These are phyloP conservation scores for Kodamaea sagamina DNA, from an alignment of 805 yeast genomes.

Conservation along the genomic window DNA sequence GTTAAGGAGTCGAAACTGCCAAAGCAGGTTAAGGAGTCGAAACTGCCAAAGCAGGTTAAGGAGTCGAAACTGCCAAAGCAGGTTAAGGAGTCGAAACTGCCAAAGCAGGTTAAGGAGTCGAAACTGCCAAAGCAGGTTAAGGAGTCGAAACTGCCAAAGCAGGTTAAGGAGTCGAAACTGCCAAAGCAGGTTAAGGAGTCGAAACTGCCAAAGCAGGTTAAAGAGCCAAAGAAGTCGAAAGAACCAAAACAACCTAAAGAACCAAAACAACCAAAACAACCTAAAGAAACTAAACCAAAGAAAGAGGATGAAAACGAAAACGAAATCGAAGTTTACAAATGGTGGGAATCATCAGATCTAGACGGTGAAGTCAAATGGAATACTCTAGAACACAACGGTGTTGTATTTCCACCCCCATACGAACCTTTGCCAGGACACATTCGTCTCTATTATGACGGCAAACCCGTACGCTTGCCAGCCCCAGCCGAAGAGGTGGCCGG, in stretches of 20 bases:
- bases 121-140: constrained; percentile 17
- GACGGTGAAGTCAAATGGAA: constrained; percentile 86
- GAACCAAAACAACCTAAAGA: neutral
- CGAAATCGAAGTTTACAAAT: constrained; percentile 21
- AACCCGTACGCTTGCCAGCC: constrained; percentile 70
- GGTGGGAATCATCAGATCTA: constrained; percentile 84
- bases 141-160: constrained; percentile 3
- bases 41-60: constrained; percentile 17
- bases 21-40: constrained; percentile 8
- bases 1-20: neutral
- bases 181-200: constrained; percentile 8
- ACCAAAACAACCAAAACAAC: constrained; percentile 9
- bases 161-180: neutral
- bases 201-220: constrained; percentile 11
- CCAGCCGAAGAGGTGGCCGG: constrained; percentile 98
- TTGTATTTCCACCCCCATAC: constrained; percentile 89
- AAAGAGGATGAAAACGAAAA: constrained; percentile 13
- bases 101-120: constrained; percentile 8
- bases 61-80: constrained; percentile 3
- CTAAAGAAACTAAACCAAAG: constrained; percentile 5
- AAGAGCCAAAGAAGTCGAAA: constrained; percentile 15
- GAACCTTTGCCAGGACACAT: constrained; percentile 80
- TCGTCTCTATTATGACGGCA: constrained; percentile 72
- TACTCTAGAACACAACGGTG: constrained; percentile 84
- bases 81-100: neutral